These are phyloP conservation scores for Diplosphaera chodatii DNA, from an alignment of 139 green algal species.

Conservation along the genomic window DNA sequence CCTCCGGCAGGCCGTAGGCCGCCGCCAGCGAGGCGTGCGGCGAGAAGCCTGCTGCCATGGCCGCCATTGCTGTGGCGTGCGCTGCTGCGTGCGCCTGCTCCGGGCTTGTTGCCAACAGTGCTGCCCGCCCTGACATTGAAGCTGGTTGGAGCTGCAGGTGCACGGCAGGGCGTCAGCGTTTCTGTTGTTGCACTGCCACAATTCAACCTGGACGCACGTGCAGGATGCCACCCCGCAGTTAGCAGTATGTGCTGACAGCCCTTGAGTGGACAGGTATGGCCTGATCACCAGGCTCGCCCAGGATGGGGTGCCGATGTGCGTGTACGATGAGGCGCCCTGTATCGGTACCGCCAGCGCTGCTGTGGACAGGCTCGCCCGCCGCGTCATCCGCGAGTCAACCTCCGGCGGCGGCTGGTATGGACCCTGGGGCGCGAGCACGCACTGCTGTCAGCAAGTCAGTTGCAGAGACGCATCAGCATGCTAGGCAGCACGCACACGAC, in stretches of 20 bases:
- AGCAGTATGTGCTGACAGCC: too few relatives aligned
- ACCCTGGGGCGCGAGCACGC: too few relatives aligned
- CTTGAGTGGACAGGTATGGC: too few relatives aligned
- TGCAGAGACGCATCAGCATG: too few relatives aligned
- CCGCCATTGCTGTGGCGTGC: conserved; percentile 43
- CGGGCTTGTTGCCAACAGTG: background rate
- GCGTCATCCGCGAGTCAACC: background rate
- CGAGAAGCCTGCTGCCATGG: background rate
- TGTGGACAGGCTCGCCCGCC: background rate
- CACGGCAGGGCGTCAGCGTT: background rate
- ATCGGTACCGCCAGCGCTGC: background rate
- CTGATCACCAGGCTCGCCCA: background rate
- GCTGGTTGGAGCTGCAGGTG: background rate
- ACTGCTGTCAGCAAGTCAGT: too few relatives aligned
- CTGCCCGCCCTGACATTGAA: background rate
- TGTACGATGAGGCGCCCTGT: conserved; percentile 1
- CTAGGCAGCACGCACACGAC: too few relatives aligned
- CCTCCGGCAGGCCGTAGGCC: background rate
- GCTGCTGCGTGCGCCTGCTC: conserved; percentile 37
- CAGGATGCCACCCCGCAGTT: too few relatives aligned
- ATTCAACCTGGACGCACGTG: too few relatives aligned
- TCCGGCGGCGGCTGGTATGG: conserved; percentile 64
- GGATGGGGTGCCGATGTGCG: background rate
- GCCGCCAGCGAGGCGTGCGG: background rate
- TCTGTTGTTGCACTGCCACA: too few relatives aligned